phyloP scores from a whole-genome alignment of 257 asterid species.

The Solanum commersonii region DNA sequence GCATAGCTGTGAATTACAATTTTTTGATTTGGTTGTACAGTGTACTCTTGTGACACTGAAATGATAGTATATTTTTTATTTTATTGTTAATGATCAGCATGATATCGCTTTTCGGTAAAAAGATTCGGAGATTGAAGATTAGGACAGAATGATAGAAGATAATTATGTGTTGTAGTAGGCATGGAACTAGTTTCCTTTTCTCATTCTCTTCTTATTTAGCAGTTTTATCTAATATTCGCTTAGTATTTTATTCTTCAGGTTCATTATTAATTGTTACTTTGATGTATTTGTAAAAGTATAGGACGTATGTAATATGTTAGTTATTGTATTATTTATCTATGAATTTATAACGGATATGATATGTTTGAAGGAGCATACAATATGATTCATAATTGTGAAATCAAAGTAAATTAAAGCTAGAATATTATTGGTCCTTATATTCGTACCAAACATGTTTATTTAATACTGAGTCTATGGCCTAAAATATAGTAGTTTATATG shows the following conservation, averaged over 20 bases:
- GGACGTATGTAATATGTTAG: background rate
- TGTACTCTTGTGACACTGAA: background rate
- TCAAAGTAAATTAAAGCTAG: background rate
- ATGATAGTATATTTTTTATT: background rate
- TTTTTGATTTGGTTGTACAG: background rate
- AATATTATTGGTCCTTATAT: background rate
- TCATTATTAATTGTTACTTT: background rate
- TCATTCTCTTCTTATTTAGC: background rate
- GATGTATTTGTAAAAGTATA: background rate
- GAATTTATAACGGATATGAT: background rate
- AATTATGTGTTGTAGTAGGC: background rate
- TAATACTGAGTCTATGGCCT: background rate
- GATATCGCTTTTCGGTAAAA: fast-evolving
- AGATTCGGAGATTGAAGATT: fast-evolving
- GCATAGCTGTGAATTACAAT: background rate
- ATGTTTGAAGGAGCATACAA: background rate
- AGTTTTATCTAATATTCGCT: background rate
- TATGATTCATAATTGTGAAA: background rate
- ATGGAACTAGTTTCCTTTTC: background rate
- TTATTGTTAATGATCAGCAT: background rate
- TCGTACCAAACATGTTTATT: background rate
- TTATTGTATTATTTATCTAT: background rate
- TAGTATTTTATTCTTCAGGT: background rate
- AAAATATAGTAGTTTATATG: background rate
- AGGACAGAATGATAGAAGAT: background rate